Base-by-base conservation (phyloP, 2,329 filamentous ascomycete species). In the Biscogniauxia mediterranea region DNA sequence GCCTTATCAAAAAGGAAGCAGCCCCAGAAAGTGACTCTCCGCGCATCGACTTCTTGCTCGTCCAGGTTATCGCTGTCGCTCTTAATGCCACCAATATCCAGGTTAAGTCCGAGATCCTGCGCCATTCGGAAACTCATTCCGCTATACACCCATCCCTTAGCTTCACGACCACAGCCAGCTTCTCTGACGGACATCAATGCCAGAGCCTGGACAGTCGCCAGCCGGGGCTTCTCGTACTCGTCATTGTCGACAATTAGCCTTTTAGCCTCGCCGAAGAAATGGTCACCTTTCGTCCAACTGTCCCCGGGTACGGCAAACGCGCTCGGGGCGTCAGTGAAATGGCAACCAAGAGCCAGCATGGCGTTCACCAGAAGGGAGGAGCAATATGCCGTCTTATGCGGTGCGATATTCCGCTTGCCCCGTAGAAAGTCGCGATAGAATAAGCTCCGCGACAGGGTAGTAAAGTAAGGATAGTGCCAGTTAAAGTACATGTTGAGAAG, bases 101-200 rank as follows among this genome's bases (percentile, higher is more conserved):
- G 85, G 70, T 97, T 96, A 57, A 99, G 81, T 0, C 95, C 95
- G 65, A 99, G 85, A 70, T 99, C 95, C 74, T 90, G 91, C 0
- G 93, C 94, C 94, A 99, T 98, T 52, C 95, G 89, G 74, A 99
- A 98, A 70, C 91, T 95, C 91, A 99, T 97, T 55, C 95, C 94
- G 70, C 92, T 97, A 75, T 98, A 98, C 3, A 97, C 93, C 95
- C 95, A 99, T 1, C 95, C 95, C 75, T 95, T 96, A 49, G 92
- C 92, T 77, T 98, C 95, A 51, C 94, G 85, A 0, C 92, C 94
- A 74, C 94, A 98, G 0, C 95, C 95, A 2, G 94, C 95, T 78
- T 99, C 95, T 63, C 95, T 85, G 0, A 98, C 94, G 7, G 93
- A 97, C 93, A 99, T 97, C 64, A 98, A 80, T 0, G 93, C 93